phyloP scores from a whole-genome alignment of 148 eudicot species.

The Cornus suecica region DNA sequence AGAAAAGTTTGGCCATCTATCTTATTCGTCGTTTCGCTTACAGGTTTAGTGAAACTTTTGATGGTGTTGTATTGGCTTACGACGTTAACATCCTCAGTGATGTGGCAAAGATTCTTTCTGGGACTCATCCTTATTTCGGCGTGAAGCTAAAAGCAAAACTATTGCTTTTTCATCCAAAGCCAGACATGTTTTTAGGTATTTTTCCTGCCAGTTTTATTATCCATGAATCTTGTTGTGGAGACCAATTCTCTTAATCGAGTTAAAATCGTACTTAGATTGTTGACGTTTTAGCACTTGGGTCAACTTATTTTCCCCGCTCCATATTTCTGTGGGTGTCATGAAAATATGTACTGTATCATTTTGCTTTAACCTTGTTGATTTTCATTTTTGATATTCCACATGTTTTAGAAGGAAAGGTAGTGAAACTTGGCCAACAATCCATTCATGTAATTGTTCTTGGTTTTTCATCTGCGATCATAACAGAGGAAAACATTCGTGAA shows the following conservation, averaged over 20 bases:
- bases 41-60: conserved; percentile 78
- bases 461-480: conserved; percentile 76
- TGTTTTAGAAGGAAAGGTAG: conserved; percentile 81
- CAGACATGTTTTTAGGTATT: conserved; percentile 68
- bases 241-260: background rate
- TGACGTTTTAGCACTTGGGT: background rate
- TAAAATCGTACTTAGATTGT: background rate
- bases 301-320: background rate
- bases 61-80: conserved; percentile 77
- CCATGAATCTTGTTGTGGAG: background rate
- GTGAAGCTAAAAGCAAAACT: conserved; percentile 53
- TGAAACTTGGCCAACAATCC: conserved; percentile 65
- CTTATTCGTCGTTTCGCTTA: conserved; percentile 1
- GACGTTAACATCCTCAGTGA: conserved; percentile 32
- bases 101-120: conserved; percentile 59
- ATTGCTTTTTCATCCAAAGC: conserved; percentile 74
- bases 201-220: background rate
- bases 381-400: background rate
- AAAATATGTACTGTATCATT: background rate
- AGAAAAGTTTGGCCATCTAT: background rate
- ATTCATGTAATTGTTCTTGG: conserved; percentile 86
- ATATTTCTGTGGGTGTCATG: background rate
- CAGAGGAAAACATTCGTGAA: conserved; percentile 70
- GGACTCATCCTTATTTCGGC: conserved; percentile 62
- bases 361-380: conserved; percentile 7